A percentile compares a stretch with the other conserved stretches of the same genome.
Evolutionary conservation across 148 eudicot species (phyloP).

Genomic region (Vaccinium macrocarpon): DNA sequence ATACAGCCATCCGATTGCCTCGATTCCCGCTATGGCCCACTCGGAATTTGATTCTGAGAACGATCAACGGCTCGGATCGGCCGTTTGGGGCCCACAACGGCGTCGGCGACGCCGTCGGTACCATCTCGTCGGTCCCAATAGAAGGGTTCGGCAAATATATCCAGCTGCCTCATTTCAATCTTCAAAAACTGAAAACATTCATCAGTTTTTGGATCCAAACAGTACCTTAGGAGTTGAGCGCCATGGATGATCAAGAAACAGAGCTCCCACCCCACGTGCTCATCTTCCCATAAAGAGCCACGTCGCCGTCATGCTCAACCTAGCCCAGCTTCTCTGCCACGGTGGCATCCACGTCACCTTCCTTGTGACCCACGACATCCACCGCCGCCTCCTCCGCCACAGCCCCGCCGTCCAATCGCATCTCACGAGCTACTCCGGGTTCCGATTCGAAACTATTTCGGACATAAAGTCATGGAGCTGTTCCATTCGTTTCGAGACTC

Average conservation of each 20-base stretch:
- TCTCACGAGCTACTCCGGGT: constrained; percentile 18
- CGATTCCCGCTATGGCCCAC: no score
- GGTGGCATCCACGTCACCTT: constrained; percentile 29
- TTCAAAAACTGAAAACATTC: no score
- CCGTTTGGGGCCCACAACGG: no score
- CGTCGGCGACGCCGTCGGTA: no score
- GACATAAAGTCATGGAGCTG: constrained; percentile 6
- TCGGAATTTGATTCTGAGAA: no score
- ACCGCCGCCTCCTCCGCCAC: constrained; percentile 24
- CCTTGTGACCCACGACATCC: constrained; percentile 18
- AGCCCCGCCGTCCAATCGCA: constrained; percentile 10
- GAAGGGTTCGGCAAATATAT: no score
- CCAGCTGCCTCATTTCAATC: neutral
- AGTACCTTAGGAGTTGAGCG: neutral
- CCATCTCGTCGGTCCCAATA: no score
- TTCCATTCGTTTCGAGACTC: neutral
- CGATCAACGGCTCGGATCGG: no score
- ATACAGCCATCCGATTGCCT: no score
- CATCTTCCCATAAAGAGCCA: constrained; percentile 54
- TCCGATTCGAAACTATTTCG: constrained; percentile 22
- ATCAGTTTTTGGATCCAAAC: neutral
- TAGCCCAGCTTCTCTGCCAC: constrained; percentile 32
- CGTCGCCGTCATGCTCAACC: constrained; percentile 26
- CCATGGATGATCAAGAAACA: constrained; percentile 3
- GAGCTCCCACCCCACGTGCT: constrained; percentile 27